phyloP scores from a whole-genome alignment of 352 stramenopile genomes.

The Phytophthora ramorum region DNA sequence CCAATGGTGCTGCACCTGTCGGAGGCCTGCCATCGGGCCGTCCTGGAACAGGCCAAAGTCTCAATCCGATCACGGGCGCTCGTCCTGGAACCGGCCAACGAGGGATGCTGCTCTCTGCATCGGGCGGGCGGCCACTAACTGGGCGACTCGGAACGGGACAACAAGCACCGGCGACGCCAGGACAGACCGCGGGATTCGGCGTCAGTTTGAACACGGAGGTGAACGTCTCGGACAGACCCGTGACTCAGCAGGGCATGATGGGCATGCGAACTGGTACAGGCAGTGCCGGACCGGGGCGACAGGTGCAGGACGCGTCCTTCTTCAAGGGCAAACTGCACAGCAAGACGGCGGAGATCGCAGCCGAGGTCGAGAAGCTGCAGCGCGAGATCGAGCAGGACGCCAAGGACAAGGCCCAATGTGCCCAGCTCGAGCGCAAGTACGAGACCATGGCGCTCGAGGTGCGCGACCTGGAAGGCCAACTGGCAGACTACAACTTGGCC shows the following conservation, averaged over 20 bases:
- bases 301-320: slow-evolving; percentile 91
- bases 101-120: slow-evolving; percentile 51
- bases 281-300: slow-evolving; percentile 67
- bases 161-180: slow-evolving; percentile 61
- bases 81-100: slow-evolving; percentile 66
- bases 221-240: slow-evolving; percentile 90
- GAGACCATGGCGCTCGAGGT: slow-evolving; percentile 73
- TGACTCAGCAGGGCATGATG: slow-evolving; percentile 94
- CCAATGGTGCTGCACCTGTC: slow-evolving; percentile 22
- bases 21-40: slow-evolving; percentile 35
- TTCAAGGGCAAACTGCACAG: slow-evolving; percentile 92
- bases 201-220: slow-evolving; percentile 92
- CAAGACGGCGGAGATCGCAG: slow-evolving; percentile 90
- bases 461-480: slow-evolving; percentile 88
- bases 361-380: slow-evolving; percentile 82
- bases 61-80: slow-evolving; percentile 66
- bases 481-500: slow-evolving; percentile 94
- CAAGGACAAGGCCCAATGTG: slow-evolving; percentile 91
- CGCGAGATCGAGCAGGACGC: slow-evolving; percentile 88
- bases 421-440: slow-evolving; percentile 83
- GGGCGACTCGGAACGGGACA: slow-evolving; percentile 62
- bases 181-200: slow-evolving; percentile 71
- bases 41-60: slow-evolving; percentile 63
- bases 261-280: slow-evolving; percentile 86
- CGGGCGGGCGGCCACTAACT: slow-evolving; percentile 58